Percentiles rank a stretch among this genome's conserved stretches.
phyloP scores from a whole-genome alignment of 1,284 basidiomycete species.

The Cutaneotrichosporon cutaneum region DNA sequence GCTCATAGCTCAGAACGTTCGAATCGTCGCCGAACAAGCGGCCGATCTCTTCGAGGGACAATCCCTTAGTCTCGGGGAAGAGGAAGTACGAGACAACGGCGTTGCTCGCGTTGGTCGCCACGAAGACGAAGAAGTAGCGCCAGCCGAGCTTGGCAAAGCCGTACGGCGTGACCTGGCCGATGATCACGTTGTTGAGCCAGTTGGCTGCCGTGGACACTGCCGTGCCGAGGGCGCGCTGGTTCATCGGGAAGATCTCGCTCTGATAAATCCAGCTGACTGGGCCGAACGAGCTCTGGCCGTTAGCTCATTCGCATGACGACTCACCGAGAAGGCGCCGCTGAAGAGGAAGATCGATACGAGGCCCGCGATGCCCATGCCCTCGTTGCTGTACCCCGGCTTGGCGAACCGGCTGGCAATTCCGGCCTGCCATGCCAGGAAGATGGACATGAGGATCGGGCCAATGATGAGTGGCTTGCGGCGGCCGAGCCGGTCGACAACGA shows the following conservation, averaged over 20 bases:
- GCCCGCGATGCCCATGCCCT: constrained; percentile 30
- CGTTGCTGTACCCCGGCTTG: constrained; percentile 17
- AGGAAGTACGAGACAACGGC: constrained; percentile 35
- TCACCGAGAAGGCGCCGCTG: constrained; percentile 27
- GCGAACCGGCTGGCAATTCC: constrained; percentile 53
- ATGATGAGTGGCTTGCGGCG: constrained; percentile 64
- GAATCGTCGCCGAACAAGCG: neutral
- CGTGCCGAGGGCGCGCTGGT: constrained; percentile 62
- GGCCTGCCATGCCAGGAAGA: constrained; percentile 60
- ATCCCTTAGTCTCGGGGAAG: constrained; percentile 67
- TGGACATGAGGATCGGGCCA: constrained; percentile 56
- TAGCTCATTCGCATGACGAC: neutral
- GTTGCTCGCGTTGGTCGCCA: constrained; percentile 25
- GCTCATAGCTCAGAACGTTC: too few relatives aligned
- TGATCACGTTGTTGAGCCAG: constrained; percentile 52
- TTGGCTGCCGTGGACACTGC: constrained; percentile 65
- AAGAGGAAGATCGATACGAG: constrained; percentile 34
- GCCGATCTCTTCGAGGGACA: constrained; percentile 45
- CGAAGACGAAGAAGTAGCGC: constrained; percentile 52
- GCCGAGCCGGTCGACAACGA: constrained; percentile 58
- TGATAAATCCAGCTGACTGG: constrained; percentile 66
- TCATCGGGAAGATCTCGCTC: constrained; percentile 62
- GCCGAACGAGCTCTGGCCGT: constrained; percentile 16
- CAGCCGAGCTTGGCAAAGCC: constrained; percentile 53
- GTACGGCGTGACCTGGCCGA: constrained; percentile 57